Evolutionary conservation across 495 filamentous ascomycete genomes (phyloP).

Genomic region (Hypomontagnella monticulosa): DNA sequence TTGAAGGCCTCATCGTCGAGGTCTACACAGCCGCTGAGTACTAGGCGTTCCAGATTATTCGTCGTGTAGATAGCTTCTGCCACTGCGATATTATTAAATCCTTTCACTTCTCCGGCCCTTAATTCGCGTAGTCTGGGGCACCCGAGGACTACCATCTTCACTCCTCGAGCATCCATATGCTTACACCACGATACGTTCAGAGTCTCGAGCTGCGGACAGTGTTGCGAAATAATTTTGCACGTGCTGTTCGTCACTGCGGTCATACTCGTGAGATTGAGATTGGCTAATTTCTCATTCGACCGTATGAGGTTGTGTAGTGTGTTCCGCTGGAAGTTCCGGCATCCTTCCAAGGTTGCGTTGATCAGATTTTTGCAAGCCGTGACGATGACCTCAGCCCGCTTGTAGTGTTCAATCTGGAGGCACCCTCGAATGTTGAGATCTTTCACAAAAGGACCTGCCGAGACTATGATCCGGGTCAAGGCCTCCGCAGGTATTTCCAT

Average conservation of each 20-base stretch:
- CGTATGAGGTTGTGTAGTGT: constrained; percentile 83
- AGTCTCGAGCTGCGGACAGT: constrained; percentile 80
- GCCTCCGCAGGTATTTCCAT: constrained; percentile 82
- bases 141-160: constrained; percentile 73
- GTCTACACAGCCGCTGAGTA: constrained; percentile 79
- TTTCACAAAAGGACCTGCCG: constrained; percentile 87
- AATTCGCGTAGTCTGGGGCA: constrained; percentile 82
- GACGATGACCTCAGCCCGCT: constrained; percentile 76
- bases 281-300: constrained; percentile 77
- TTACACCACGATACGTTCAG: constrained; percentile 94
- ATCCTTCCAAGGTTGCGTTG: constrained; percentile 88
- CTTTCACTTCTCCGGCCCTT: constrained; percentile 80
- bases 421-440: constrained; percentile 80
- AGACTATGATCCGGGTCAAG: constrained; percentile 83
- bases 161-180: constrained; percentile 82
- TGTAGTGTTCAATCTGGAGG: constrained; percentile 77
- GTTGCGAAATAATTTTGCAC: constrained; percentile 85
- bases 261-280: constrained; percentile 87
- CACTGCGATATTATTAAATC: constrained; percentile 77
- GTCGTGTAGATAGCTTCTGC: constrained; percentile 76
- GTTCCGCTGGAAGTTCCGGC: constrained; percentile 77
- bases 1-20: constrained; percentile 76
- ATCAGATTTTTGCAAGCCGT: constrained; percentile 86
- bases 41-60: constrained; percentile 82
- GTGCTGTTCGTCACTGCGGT: constrained; percentile 81